Base-by-base conservation (phyloP, 805 yeast genomes). In the Candida hungchunana region DNA sequence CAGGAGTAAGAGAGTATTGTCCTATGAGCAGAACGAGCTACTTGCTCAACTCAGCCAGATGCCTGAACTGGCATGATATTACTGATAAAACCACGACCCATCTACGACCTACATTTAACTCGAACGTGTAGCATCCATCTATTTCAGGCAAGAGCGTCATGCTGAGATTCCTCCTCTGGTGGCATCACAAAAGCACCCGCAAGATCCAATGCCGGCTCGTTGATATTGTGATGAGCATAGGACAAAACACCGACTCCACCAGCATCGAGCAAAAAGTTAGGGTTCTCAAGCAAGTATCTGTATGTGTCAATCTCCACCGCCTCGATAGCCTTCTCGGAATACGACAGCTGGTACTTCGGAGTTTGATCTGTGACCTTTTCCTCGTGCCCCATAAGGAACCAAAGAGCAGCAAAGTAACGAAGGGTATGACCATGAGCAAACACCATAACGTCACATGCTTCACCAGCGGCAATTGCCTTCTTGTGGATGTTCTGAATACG, bases 361-460 rank as follows among this genome's bases (percentile, higher is more conserved):
- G 38, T 33, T 4, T 19, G 7, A 4, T 26, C 32, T 18, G 34
- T 38, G 3, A 37, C 26, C 5, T 28, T 20, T 8, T 29, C 35
- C 21, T 59, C 63, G 12, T 47, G 53, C 24, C 68, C 66, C 26
- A 56, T 34, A 32, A 47, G 55, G 39, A 84, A 77, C 97, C 97
- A 90, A 40, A 96, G 64, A 15, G 88, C 86, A 7, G 90, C 94
- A 53, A 90, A 77, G 56, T 90, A 83, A 54, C 97, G 79, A 49
- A 90, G 66, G 32, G 89, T 83, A 53, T 90, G 97, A 29, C 97
- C 97, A 56, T 90, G 97, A 9, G 90, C 97, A 41, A 89, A 82
- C 7, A 88, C 79, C 43, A 89, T 52, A 24, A 89, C 74, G 56
- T 89, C 96, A 46, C 86, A 76, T 9, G 78, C 60, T 36, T 66